Conservation (phyloP, 1,139 yeast genomes). For the Wickerhamomyces sp. region DNA sequence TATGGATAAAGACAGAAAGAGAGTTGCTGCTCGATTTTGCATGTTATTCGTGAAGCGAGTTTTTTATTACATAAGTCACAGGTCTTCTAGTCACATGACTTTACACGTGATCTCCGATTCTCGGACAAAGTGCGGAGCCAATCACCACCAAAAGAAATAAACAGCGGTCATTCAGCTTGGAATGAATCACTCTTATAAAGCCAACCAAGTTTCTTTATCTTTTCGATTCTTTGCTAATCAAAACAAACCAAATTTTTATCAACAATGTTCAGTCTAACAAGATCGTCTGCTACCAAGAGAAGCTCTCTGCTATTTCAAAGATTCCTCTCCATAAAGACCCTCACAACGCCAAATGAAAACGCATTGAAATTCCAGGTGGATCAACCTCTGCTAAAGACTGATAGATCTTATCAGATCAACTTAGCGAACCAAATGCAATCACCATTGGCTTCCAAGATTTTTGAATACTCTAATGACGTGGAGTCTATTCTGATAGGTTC, state of each 20-base stretch:
- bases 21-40: not conserved
- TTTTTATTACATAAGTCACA: not conserved
- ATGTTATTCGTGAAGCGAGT: not conserved
- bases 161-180: not conserved
- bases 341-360: constrained; percentile 85
- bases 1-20: not conserved
- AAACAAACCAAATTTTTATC: no score
- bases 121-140: constrained; percentile 6
- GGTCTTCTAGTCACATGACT: not conserved
- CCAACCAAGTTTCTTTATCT: no score
- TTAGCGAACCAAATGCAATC: constrained; percentile 60
- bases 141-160: constrained; percentile 1
- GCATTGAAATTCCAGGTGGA: constrained; percentile 66
- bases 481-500: constrained; percentile 83
- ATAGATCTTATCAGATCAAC: constrained; percentile 50
- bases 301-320: constrained; percentile 5
- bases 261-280: constrained; percentile 7
- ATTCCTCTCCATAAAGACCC: constrained; percentile 42
- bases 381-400: constrained; percentile 13
- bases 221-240: no score
- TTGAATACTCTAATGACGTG: constrained; percentile 60
- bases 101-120: not conserved
- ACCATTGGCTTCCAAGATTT: constrained; percentile 79
- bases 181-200: no score
- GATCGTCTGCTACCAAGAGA: not conserved